A percentile compares a stretch with the other conserved stretches of the same genome.
Evolutionary conservation across 2,329 filamentous ascomycete genomes (phyloP).

Genomic region (Ampelomyces quisqualis): DNA sequence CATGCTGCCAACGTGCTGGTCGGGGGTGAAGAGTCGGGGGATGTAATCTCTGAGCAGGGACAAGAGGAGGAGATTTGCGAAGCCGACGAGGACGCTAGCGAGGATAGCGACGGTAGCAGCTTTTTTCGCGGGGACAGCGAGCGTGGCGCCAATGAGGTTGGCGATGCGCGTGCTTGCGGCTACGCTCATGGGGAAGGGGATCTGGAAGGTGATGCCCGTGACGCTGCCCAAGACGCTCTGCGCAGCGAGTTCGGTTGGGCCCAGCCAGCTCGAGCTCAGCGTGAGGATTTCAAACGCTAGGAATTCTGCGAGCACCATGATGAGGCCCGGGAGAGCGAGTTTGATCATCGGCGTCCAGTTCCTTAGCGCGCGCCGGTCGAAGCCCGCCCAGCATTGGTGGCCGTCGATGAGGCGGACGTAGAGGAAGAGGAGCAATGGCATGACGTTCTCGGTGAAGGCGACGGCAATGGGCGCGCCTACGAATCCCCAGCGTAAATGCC

Average conservation of each 20-base stretch:
- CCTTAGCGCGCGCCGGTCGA: slow-evolving; percentile 65
- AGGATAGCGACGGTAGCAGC: slow-evolving; percentile 75
- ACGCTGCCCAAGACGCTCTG: slow-evolving; percentile 83
- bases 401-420: slow-evolving; percentile 74
- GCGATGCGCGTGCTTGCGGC: slow-evolving; percentile 85
- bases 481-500: slow-evolving; percentile 60
- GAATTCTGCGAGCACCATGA: slow-evolving; percentile 94
- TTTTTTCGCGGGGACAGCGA: slow-evolving; percentile 76
- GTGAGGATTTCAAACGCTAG: slow-evolving; percentile 91
- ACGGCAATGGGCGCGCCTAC: slow-evolving; percentile 79
- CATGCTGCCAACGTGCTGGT: slow-evolving; percentile 66
- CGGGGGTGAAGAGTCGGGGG: slow-evolving; percentile 71
- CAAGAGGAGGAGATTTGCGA: slow-evolving; percentile 75
- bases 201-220: slow-evolving; percentile 78
- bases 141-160: slow-evolving; percentile 84
- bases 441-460: slow-evolving; percentile 70
- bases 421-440: slow-evolving; percentile 69
- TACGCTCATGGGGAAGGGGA: slow-evolving; percentile 89
- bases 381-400: slow-evolving; percentile 77
- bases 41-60: slow-evolving; percentile 69
- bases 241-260: slow-evolving; percentile 76
- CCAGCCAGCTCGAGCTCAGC: slow-evolving; percentile 76
- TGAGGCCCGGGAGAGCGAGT: slow-evolving; percentile 81
- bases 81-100: slow-evolving; percentile 67
- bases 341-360: slow-evolving; percentile 86